phyloP scores from a whole-genome alignment of 768 basidiomycete genomes.

The Coprinopsis marcescibilis region DNA sequence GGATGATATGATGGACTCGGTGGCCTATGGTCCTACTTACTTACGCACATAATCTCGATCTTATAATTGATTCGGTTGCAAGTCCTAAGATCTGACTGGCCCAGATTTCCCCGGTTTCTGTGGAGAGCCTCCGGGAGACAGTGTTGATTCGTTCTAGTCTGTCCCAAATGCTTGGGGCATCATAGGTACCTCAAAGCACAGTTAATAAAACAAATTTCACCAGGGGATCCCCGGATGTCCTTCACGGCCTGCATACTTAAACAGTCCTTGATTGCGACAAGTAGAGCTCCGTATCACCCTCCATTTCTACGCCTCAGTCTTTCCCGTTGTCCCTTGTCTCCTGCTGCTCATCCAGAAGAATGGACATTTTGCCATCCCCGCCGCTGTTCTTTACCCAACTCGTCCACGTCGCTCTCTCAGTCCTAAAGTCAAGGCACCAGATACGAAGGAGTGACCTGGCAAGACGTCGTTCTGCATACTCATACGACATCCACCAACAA shows the following conservation, averaged over 20 bases:
- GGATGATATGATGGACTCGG: no score
- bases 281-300: neutral
- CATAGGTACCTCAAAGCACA: no score
- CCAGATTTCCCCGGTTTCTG: no score
- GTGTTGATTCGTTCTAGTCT: no score
- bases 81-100: no score
- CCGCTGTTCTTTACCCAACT: conserved; percentile 44
- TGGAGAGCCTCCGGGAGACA: no score
- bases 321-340: conserved; percentile 9
- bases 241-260: no score
- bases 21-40: no score
- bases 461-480: conserved; percentile 30
- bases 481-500: conserved; percentile 53
- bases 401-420: conserved; percentile 38
- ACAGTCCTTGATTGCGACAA: no score
- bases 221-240: neutral
- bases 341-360: conserved; percentile 37
- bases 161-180: no score
- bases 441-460: conserved; percentile 24
- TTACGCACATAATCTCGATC: no score
- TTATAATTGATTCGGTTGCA: no score
- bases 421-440: conserved; percentile 39
- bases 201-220: neutral
- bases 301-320: neutral
- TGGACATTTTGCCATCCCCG: conserved; percentile 48